phyloP scores from a whole-genome alignment of 1,139 yeast genomes.

The Zygosaccharomyces sapae region DNA sequence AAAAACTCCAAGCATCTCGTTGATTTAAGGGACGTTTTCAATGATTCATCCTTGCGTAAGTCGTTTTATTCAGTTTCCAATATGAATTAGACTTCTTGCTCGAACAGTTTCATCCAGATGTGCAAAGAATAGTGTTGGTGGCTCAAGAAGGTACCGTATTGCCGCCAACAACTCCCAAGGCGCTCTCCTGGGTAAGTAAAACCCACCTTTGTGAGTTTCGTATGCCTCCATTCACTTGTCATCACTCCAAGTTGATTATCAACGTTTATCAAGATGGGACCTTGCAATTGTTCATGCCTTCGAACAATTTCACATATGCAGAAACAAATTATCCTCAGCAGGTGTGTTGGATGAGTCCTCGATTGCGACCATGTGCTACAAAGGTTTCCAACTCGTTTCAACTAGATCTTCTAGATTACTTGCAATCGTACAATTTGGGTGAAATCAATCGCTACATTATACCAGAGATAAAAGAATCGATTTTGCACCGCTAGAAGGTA shows the following conservation, averaged over 20 bases:
- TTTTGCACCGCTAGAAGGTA: slow-evolving; percentile 47
- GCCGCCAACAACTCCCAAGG: slow-evolving; percentile 14
- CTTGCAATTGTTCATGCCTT: slow-evolving; percentile 52
- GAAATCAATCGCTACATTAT: slow-evolving; percentile 37
- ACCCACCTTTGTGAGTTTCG: slow-evolving; percentile 22
- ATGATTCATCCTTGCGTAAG: slow-evolving; percentile 21
- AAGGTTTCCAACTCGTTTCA: slow-evolving; percentile 32
- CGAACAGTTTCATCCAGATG: slow-evolving; percentile 18
- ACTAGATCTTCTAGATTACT: slow-evolving; percentile 43
- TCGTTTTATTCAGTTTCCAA: slow-evolving; percentile 38
- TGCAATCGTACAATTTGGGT: slow-evolving; percentile 41
- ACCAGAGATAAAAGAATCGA: slow-evolving; percentile 38
- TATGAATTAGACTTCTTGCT: slow-evolving; percentile 34
- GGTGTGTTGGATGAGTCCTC: slow-evolving; percentile 61
- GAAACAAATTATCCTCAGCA: slow-evolving; percentile 60
- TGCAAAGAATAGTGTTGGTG: slow-evolving; percentile 25
- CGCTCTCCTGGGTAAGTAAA: slow-evolving; percentile 12
- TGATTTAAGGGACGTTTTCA: slow-evolving; percentile 31
- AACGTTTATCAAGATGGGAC: slow-evolving; percentile 46
- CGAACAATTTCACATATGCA: slow-evolving; percentile 52
- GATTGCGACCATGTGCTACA: slow-evolving; percentile 24
- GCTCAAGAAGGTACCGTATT: slow-evolving; percentile 36
- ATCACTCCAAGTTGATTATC: slow-evolving; percentile 65
- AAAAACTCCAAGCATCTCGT: slow-evolving; percentile 23
- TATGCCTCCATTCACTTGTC: slow-evolving; percentile 44